Evolutionary conservation across 1,284 basidiomycete species (phyloP).

Genomic region (Ustilago shanxiensis): DNA sequence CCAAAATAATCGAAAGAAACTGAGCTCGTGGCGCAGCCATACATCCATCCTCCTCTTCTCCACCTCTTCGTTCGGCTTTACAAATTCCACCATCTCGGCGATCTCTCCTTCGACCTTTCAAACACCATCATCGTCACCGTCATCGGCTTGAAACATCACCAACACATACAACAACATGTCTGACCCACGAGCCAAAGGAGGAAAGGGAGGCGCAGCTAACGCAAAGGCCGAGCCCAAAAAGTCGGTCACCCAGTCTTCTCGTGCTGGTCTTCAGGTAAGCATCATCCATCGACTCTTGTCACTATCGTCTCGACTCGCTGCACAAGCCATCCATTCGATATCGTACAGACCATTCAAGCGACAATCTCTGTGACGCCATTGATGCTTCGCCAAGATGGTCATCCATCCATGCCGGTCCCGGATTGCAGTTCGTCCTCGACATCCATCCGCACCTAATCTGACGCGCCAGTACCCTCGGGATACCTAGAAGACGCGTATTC

Average conservation of each 20-base stretch:
- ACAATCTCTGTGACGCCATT: not conserved
- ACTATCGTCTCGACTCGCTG: not conserved
- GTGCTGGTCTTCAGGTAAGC: conserved; percentile 67
- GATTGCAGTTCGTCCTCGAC: not conserved
- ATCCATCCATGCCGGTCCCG: conserved; percentile 11
- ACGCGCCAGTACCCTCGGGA: conserved; percentile 9
- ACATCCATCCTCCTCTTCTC: conserved; percentile 4
- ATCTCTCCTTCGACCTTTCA: not conserved
- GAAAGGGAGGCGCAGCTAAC: conserved; percentile 54
- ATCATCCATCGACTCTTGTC: not conserved
- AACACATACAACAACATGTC: conserved; percentile 37
- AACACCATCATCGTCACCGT: conserved; percentile 3
- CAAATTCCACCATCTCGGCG: conserved; percentile 36
- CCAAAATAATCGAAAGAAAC: conserved; percentile 4
- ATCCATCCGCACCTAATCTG: conserved; percentile 13
- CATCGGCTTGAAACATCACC: not conserved
- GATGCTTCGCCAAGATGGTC: not conserved
- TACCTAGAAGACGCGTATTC: not conserved
- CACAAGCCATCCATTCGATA: not conserved
- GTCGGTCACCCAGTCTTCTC: conserved; percentile 57
- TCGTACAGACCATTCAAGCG: no score
- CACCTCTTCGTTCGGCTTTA: conserved; percentile 17
- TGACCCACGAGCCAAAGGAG: conserved; percentile 56
- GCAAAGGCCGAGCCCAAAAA: conserved; percentile 55
- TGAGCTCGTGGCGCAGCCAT: conserved; percentile 18